Percentiles rank a stretch among this genome's conserved stretches.
These are phyloP conservation scores for Aquilaria sinensis DNA, from an alignment of 345 rosid genomes.

Conservation along the genomic window DNA sequence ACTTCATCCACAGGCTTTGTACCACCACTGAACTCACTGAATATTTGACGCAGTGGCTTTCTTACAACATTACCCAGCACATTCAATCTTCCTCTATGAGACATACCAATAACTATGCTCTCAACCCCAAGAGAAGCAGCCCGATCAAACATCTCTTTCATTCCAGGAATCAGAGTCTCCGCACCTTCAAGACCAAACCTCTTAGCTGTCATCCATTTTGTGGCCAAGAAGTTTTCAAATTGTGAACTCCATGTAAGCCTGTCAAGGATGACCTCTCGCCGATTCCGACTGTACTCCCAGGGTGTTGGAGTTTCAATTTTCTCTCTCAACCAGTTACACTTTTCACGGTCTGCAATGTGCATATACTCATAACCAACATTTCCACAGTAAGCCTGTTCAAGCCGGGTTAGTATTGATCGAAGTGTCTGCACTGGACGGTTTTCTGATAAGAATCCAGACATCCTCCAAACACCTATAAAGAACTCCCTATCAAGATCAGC, in stretches of 20 bases:
- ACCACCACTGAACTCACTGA: constrained; percentile 78
- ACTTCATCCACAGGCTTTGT: constrained; percentile 79
- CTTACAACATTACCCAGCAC: constrained; percentile 79
- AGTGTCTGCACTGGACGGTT: constrained; percentile 83
- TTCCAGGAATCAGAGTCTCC: constrained; percentile 81
- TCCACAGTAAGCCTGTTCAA: constrained; percentile 87
- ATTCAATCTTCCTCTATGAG: constrained; percentile 76
- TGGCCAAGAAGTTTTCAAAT: constrained; percentile 84
- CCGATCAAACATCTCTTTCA: constrained; percentile 88
- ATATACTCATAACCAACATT: constrained; percentile 75
- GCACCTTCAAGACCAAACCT: constrained; percentile 93
- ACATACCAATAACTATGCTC: constrained; percentile 78
- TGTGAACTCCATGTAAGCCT: constrained; percentile 81
- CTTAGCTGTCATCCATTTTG: constrained; percentile 85
- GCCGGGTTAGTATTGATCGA: constrained; percentile 61
- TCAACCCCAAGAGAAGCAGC: constrained; percentile 79
- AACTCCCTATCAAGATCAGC: constrained; percentile 79
- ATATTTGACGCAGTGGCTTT: constrained; percentile 74
- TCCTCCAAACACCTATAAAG: constrained; percentile 75
- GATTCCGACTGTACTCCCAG: constrained; percentile 56
- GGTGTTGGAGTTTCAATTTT: constrained; percentile 83
- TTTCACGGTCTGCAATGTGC: constrained; percentile 78
- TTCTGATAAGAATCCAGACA: constrained; percentile 78
- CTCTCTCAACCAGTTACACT: constrained; percentile 86
- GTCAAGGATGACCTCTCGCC: constrained; percentile 68